phyloP scores from a whole-genome alignment of 441 rosid genomes.

The Arabidopsis hybrid region DNA sequence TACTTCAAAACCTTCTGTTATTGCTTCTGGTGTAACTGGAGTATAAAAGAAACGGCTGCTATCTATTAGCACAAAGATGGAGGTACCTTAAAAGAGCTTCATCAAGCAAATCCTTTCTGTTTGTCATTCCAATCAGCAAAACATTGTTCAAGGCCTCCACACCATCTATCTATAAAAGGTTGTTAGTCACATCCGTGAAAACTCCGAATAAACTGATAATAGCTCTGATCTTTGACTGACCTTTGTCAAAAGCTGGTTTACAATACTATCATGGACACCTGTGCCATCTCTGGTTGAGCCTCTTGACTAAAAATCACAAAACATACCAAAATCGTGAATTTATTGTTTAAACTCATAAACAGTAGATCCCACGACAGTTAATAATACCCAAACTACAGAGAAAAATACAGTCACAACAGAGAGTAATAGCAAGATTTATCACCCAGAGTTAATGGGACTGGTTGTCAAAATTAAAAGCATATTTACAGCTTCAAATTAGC shows the following conservation, averaged over 20 bases:
- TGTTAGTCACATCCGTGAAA: constrained; percentile 36
- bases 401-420: neutral
- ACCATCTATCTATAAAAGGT: constrained; percentile 92
- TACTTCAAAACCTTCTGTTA: constrained; percentile 12
- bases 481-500: constrained; percentile 10
- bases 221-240: constrained; percentile 51
- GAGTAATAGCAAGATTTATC: neutral
- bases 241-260: constrained; percentile 97
- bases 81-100: constrained; percentile 95
- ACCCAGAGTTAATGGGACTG: neutral
- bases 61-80: constrained; percentile 30
- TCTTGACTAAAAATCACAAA: constrained; percentile 72
- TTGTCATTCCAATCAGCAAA: constrained; percentile 99
- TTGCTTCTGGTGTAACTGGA: constrained; percentile 7
- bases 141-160: constrained; percentile 99
- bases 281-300: constrained; percentile 99
- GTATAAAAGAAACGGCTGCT: neutral
- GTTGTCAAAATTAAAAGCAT: constrained; percentile 15
- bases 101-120: constrained; percentile 97
- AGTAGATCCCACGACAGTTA: constrained; percentile 30
- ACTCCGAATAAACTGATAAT: neutral
- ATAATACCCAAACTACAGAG: constrained; percentile 10
- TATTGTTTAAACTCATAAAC: constrained; percentile 15
- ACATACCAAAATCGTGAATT: constrained; percentile 14
- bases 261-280: constrained; percentile 98